Base-by-base conservation (phyloP, 352 stramenopile genomes). In the Poterioochromonas sp. region DNA sequence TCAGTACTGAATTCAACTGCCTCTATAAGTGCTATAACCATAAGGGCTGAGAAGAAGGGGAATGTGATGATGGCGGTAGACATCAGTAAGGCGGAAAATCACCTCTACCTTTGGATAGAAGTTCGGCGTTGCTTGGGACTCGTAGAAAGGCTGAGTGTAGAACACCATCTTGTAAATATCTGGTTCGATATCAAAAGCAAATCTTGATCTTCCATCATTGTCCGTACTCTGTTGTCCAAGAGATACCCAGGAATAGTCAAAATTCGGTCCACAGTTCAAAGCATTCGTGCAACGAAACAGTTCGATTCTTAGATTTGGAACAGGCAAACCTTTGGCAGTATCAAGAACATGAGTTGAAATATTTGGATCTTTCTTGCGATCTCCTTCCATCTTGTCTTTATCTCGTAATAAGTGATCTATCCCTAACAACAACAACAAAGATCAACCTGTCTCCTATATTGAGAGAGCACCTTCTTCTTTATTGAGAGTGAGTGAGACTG, bases 101-200 rank as follows among this genome's bases (percentile, higher is more conserved):
- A 71, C 34, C 34, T 71, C 62, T 3, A 71, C 62, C 32, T 49
- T 49, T n/a, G 62, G 62, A 49, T 71, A 71, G 32, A 71, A 71
- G 32, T 8, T 35, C 8, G 35, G 62, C 8, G 62, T 71, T n/a
- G 11, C 35, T 15, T 5, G 8, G 8, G 1, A 29, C 5, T 43
- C 8, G 35, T 41, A 71, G 34, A 41, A 71, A 47, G 11, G 11
- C 15, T n/a, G 8, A 32, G 62, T 71, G 15, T 32, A 18, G 35
- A 71, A 71, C 2, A 43, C 20, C 62, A 71, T 71, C 8, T 44
- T 18, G 35, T 71, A 71, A 32, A 71, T 43, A 26, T 29, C 62
- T 44, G 34, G 15, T 3, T 44, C 20, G 34, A 43, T 71, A n/a
- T 65, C 54, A 39, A 65, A 65, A 15, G 5, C 54, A 39, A 65